Evolutionary conservation across 495 filamentous ascomycete species (phyloP).

Genomic region (Hamigera avellanea): DNA sequence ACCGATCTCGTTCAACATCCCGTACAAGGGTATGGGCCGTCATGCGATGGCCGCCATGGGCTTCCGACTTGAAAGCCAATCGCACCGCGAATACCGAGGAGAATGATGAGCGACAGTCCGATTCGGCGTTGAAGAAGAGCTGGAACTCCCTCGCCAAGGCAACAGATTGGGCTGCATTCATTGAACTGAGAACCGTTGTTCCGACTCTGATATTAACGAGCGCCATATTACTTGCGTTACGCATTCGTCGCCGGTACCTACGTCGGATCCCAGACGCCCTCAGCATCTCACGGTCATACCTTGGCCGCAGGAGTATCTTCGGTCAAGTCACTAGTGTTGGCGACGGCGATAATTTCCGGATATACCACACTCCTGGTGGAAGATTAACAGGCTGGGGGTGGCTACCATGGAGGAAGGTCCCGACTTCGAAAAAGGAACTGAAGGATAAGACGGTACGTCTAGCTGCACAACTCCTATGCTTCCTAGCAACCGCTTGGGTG

Average conservation of each 20-base stretch:
- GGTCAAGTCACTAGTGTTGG: conserved; percentile 88
- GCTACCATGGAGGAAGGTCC: conserved; percentile 64
- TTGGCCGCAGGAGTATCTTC: conserved; percentile 62
- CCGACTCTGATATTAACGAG: conserved; percentile 60
- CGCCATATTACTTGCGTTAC: conserved; percentile 44
- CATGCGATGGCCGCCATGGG: conserved; percentile 46
- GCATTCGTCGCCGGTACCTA: conserved; percentile 50
- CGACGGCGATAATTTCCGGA: conserved; percentile 86
- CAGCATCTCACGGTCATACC: conserved; percentile 54
- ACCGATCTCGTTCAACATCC: not conserved
- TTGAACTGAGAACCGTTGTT: conserved; percentile 51
- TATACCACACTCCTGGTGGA: conserved; percentile 91
- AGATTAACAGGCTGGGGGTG: conserved; percentile 82
- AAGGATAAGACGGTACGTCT: conserved; percentile 68
- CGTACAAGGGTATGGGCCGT: conserved; percentile 20
- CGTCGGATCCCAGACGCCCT: conserved; percentile 66
- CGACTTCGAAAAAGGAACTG: conserved; percentile 51
- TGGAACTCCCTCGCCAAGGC: conserved; percentile 30
- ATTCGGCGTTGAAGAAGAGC: conserved; percentile 2
- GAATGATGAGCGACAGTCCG: not conserved
- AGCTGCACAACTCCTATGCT: conserved; percentile 1
- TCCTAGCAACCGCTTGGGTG: not conserved
- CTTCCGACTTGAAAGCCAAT: conserved; percentile 18
- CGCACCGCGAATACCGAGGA: conserved; percentile 15
- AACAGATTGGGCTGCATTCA: conserved; percentile 57